Conservation (phyloP, 805 yeast genomes). For the Candida incommunis region DNA sequence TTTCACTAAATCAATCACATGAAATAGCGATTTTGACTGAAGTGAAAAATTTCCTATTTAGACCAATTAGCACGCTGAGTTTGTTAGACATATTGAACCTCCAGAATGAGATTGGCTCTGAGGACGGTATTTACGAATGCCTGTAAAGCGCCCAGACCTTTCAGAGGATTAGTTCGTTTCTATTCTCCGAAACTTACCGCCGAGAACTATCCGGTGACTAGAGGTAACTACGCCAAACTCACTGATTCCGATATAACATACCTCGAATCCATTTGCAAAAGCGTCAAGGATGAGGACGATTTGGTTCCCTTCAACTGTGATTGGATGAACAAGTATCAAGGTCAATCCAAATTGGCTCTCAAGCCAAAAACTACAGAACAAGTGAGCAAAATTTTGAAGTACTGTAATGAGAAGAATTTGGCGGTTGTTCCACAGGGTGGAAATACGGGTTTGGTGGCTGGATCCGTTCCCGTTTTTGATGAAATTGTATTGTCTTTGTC, state of each 20-base stretch:
- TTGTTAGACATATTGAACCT: too few relatives aligned
- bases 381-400: constrained; percentile 58
- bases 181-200: constrained; percentile 41
- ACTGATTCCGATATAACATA: constrained; percentile 32
- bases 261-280: neutral
- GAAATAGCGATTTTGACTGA: too few relatives aligned
- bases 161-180: neutral
- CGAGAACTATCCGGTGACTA: constrained; percentile 47
- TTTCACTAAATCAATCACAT: too few relatives aligned
- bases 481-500: constrained; percentile 66
- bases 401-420: constrained; percentile 61
- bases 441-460: constrained; percentile 92
- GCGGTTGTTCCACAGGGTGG: constrained; percentile 97
- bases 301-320: constrained; percentile 68
- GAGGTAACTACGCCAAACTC: constrained; percentile 36
- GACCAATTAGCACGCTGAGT: too few relatives aligned
- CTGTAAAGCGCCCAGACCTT: too few relatives aligned
- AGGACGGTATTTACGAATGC: too few relatives aligned
- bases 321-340: constrained; percentile 87
- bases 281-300: constrained; percentile 41
- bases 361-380: constrained; percentile 75
- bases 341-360: constrained; percentile 68
- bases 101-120: too few relatives aligned
- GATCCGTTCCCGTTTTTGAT: constrained; percentile 83
- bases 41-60: too few relatives aligned